These are phyloP conservation scores for Ophiostoma triangulosporum DNA, from an alignment of 2,329 filamentous ascomycete species.

Conservation along the genomic window DNA sequence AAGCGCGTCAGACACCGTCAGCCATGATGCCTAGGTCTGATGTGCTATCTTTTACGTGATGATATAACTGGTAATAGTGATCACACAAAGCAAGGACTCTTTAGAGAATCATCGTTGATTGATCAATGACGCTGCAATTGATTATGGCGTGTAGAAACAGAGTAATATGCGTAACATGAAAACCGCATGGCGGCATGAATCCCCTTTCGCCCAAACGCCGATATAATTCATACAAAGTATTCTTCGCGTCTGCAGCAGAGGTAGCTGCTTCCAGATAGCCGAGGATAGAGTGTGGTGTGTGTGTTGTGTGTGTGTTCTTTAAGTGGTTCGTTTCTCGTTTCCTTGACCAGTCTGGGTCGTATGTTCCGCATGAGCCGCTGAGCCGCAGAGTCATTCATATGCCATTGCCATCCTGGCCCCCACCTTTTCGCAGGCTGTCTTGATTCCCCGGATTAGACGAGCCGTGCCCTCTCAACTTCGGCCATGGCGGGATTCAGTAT, in stretches of 20 bases:
- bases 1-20: not conserved
- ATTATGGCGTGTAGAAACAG: not conserved
- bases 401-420: not conserved
- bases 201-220: conserved; percentile 2
- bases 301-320: not conserved
- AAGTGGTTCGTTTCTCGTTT: not conserved
- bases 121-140: not conserved
- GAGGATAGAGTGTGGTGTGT: not conserved
- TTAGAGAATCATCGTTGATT: not conserved
- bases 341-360: not conserved
- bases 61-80: too few species aligned
- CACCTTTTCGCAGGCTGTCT: too few species aligned
- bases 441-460: too few species aligned
- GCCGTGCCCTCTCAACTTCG: not conserved
- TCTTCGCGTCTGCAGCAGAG: not conserved
- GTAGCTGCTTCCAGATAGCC: not conserved
- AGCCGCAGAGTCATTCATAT: not conserved
- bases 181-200: not conserved
- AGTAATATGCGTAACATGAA: not conserved
- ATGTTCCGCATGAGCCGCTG: not conserved
- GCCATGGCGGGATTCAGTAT: not conserved
- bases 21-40: too few species aligned
- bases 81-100: not conserved
- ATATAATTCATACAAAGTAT: not conserved
- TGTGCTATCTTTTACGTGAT: too few species aligned